phyloP scores from a whole-genome alignment of 2,329 filamentous ascomycete genomes.

The Penicillium hesseltinei region DNA sequence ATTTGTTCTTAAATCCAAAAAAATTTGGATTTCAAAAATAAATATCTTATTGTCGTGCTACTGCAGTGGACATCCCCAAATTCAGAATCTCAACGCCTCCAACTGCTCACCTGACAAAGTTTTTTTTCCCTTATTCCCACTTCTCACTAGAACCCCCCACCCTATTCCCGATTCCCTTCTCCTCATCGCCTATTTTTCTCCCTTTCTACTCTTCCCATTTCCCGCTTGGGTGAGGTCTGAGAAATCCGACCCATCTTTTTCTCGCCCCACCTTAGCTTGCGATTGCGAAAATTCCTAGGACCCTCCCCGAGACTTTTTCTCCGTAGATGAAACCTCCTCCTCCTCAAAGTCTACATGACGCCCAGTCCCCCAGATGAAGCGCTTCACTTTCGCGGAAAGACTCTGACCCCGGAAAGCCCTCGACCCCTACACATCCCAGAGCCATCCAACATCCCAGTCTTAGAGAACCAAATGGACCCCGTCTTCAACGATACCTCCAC shows the following conservation, averaged over 20 bases:
- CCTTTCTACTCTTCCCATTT: conserved; percentile 8
- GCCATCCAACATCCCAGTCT: conserved; percentile 66
- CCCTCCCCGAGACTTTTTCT: neutral
- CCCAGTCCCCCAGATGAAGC: conserved; percentile 48
- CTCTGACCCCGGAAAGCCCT: conserved; percentile 68
- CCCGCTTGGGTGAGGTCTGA: conserved; percentile 17
- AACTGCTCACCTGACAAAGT: conserved; percentile 2
- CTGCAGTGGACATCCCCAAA: neutral
- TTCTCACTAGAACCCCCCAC: neutral
- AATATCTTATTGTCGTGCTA: neutral
- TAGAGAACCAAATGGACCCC: conserved; percentile 70
- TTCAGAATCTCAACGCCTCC: neutral
- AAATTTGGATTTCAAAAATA: too few species aligned
- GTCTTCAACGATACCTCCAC: conserved; percentile 66
- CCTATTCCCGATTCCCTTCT: neutral
- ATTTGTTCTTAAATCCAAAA: neutral
- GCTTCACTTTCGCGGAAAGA: conserved; percentile 62
- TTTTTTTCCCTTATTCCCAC: neutral
- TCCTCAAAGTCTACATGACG: conserved; percentile 51
- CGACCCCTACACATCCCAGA: conserved; percentile 67
- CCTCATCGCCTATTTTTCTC: conserved; percentile 1
- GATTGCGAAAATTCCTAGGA: conserved; percentile 31
- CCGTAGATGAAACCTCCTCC: conserved; percentile 42
- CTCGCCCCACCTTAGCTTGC: conserved; percentile 41
- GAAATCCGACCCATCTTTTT: conserved; percentile 28